Evolutionary conservation across 768 basidiomycete genomes (phyloP).

Genomic region (Calvatia gigantea): DNA sequence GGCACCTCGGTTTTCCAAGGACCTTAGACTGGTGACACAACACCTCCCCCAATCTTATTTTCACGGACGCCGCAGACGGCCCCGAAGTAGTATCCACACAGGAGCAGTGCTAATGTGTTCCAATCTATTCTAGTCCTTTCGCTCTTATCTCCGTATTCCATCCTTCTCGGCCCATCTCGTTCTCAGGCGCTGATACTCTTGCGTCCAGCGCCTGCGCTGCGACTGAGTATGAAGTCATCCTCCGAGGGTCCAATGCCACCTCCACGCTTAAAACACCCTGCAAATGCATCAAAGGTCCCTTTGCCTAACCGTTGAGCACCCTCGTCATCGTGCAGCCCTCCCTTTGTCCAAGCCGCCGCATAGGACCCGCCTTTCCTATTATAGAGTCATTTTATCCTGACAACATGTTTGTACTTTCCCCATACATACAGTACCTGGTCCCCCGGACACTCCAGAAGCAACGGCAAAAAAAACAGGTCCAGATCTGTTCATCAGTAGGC

Average conservation of each 20-base stretch:
- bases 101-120: not conserved
- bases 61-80: not conserved
- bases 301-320: not conserved
- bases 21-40: not conserved
- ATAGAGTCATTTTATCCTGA: conserved; percentile 2
- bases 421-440: not conserved
- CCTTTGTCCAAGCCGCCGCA: not conserved
- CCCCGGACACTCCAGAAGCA: conserved; percentile 4
- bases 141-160: conserved; percentile 9
- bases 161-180: conserved; percentile 2
- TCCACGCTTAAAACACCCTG: not conserved
- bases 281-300: not conserved
- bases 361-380: not conserved
- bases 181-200: not conserved
- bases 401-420: not conserved
- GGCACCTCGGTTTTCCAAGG: not conserved
- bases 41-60: not conserved
- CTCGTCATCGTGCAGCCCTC: not conserved
- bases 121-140: not conserved
- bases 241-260: not conserved
- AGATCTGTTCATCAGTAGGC: not conserved
- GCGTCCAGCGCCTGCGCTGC: not conserved
- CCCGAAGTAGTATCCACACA: not conserved
- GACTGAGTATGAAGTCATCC: not conserved
- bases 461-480: conserved; percentile 5